Conservation (phyloP, 2,329 filamentous ascomycete species). For the Gremmenia infestans region DNA sequence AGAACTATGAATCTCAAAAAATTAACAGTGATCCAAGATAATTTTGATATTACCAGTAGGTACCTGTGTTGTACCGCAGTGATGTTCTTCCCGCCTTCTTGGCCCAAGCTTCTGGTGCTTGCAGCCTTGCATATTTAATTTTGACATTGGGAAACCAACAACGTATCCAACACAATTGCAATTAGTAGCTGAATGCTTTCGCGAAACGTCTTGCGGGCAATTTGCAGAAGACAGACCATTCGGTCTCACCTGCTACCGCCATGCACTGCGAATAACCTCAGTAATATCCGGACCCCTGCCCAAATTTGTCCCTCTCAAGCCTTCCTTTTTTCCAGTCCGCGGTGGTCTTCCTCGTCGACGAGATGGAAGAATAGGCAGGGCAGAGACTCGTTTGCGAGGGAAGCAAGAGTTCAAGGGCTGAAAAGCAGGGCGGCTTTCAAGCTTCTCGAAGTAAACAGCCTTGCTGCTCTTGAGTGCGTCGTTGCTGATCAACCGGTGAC, state of each 20-base stretch:
- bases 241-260: background rate
- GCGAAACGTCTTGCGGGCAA: constrained; percentile 17
- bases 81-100: background rate
- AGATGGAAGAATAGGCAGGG: constrained; percentile 80
- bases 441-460: constrained; percentile 63
- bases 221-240: constrained; percentile 5
- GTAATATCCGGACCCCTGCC: background rate
- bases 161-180: background rate
- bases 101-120: background rate
- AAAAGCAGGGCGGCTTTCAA: constrained; percentile 95
- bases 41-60: too few species aligned
- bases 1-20: too few species aligned
- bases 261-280: background rate
- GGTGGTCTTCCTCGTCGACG: constrained; percentile 53
- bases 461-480: background rate
- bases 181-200: constrained; percentile 24
- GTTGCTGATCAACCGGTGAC: constrained; percentile 5
- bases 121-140: background rate
- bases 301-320: background rate
- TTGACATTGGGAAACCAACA: background rate
- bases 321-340: background rate
- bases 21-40: too few species aligned
- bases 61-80: too few species aligned
- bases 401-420: constrained; percentile 72
- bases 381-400: constrained; percentile 65